Conservation (phyloP, 1,284 basidiomycete species). For the Leccinum discolor region DNA sequence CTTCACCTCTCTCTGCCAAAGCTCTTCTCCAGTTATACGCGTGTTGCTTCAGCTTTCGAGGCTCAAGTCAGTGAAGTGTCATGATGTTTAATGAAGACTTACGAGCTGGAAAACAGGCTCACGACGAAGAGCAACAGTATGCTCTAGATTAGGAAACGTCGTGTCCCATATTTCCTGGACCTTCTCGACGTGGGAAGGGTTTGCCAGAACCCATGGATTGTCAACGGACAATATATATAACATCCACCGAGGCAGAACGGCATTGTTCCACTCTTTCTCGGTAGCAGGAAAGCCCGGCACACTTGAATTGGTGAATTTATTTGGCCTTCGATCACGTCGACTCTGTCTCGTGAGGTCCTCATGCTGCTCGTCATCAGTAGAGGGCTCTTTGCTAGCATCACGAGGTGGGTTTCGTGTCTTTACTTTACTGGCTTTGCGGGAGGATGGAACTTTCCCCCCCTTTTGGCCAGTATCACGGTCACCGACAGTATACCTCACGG, state of each 20-base stretch:
- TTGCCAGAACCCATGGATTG: not conserved
- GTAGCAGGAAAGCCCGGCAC: not conserved
- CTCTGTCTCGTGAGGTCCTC: not conserved
- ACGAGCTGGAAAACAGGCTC: not conserved
- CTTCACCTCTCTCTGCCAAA: not conserved
- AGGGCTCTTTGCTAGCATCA: no score
- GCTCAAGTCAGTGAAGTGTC: not conserved
- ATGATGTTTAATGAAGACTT: not conserved
- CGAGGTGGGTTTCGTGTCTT: no score
- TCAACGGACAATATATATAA: not conserved
- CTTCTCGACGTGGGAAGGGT: not conserved
- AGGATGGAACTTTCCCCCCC: no score
- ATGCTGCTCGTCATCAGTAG: not conserved
- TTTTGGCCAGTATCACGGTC: no score
- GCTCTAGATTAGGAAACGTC: not conserved
- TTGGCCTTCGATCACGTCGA: not conserved
- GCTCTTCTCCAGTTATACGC: not conserved
- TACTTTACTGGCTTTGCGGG: no score
- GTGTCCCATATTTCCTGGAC: not conserved
- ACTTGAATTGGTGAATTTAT: not conserved
- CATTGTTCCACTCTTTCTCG: not conserved
- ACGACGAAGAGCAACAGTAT: not conserved
- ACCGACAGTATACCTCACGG: no score
- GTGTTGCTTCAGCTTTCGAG: not conserved
- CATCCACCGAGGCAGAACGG: not conserved